Base-by-base conservation (phyloP, 2,329 filamentous ascomycete genomes). In the Chrysoporthe deuterocubensis region DNA sequence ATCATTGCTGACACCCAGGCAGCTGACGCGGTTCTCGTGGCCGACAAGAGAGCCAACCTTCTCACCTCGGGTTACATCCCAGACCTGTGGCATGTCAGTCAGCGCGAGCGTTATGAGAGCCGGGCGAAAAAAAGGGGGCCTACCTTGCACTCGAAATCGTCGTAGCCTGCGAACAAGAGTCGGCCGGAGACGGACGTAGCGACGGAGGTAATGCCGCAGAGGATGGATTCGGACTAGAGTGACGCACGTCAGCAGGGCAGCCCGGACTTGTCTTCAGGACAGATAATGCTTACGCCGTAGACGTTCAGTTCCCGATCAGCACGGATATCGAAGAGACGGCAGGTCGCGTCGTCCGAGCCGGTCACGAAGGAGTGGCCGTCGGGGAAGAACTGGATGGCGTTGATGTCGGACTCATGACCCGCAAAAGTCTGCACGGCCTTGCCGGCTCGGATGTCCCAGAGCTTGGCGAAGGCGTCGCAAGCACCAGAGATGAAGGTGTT, bases 141-240 rank as follows among this genome's bases (percentile, higher is more conserved):
- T 84, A 97, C 95, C 91, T 98, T 99, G 94, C 96, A 99, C 82
- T 99, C 96, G 76, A 97, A 99, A 78, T 99, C 96, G 76, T 99
- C 96, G 77, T 99, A 99, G 73, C 96, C 96, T 66, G 96, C 96
- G 79, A 99, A 99, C 52, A 99, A 84, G 75, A 99, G 84, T 78
- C 96, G 90, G 68, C 96, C 96, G 67, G 96, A 99, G 16, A 99
- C 95, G 18, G 96, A 99, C 75, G 97, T 98, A 69, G 95, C 96
- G 60, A 99, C 96, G 4, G 96, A 99, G 34, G 96, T 99, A 76
- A 99, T 98, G 75, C 96, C 96, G 78, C 96, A 99, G 64, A 97
- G 89, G 74, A 97, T 97, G 76, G 97, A 95, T 78, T 97, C 94
- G 75, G 95, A 97, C 94, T 98, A 76, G 8, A 71, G 52, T 56